Evolutionary conservation across 306 rosid genomes (phyloP), one percentile per base, ranked within the genome.

Genomic region (Cucurbita ficifolia): DNA sequence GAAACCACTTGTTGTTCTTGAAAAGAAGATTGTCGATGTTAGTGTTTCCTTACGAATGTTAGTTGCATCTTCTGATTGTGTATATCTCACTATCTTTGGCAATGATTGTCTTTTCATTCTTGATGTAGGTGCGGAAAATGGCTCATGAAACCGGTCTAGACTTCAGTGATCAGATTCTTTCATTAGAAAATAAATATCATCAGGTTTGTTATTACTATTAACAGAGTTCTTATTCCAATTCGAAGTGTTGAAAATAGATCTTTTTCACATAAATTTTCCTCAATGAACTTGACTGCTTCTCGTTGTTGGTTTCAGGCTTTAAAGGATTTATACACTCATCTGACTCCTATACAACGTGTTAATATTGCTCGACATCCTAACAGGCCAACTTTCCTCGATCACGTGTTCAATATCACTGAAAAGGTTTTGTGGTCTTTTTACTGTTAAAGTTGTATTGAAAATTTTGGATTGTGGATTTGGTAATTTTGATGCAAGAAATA

Each of bases 331-430:
- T 89, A 89, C 64, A 82, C 83, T 0, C 88, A 72, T 83, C 82
- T 91, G 75, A 82, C 92, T 76, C 99, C 99, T 61, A 86, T 86
- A 76, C 97, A 94, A 80, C 90, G 97, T 18, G 87, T 91, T 83
- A 50, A 72, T 77, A 85, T 94, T 69, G 99, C 97, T 40, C 84
- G 99, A 53, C 99, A 94, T 84, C 99, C 97, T 75, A 86, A 91
- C 91, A 82, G 99, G 85, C 99, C 99, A 22, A 91, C 99, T 74
- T 89, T 82, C 86, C 97, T 94, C 56, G 99, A 94, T 80, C 99
- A 94, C 8, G 73, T 94, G 62, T 91, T 86, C 63, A 91, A 72
- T 89, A 94, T 94, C 59, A 94, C 99, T 69, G 99, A 94, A 24
- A 94, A 83, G 92, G 99, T 91, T 63, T 71, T 10, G 75, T 53